Conservation (phyloP, 208 protist species). For the Herpetomonas tarakana region DNA sequence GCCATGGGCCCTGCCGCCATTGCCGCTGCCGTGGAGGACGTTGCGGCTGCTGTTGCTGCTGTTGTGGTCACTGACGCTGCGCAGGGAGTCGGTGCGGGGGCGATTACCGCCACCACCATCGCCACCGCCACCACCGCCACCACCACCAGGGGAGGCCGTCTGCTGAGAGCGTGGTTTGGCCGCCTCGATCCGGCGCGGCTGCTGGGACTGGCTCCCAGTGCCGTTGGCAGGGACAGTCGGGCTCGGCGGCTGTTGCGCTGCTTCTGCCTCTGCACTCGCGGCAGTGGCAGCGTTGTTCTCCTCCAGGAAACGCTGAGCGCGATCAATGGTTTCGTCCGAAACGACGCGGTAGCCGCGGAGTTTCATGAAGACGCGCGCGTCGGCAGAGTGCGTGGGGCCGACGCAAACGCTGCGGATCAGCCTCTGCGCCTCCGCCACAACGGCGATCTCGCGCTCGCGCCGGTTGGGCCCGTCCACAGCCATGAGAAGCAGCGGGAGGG, state of each 20-base stretch:
- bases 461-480: conserved; percentile 53
- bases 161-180: background rate
- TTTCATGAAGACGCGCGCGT: conserved; percentile 34
- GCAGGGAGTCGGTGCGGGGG: conserved; percentile 9
- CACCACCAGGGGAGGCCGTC: background rate
- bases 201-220: too few relatives aligned
- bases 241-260: background rate
- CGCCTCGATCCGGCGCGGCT: background rate
- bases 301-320: conserved; percentile 21
- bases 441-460: conserved; percentile 30
- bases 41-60: conserved; percentile 1
- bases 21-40: background rate
- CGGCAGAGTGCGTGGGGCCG: conserved; percentile 18
- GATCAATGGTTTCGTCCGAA: conserved; percentile 48
- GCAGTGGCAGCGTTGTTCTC: background rate
- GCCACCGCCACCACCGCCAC: too few relatives aligned
- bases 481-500: conserved; percentile 56
- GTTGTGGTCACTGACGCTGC: conserved; percentile 8
- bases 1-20: background rate
- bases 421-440: conserved; percentile 62
- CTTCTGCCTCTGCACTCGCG: background rate
- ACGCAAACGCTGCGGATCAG: conserved; percentile 22
- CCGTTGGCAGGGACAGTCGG: background rate
- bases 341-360: conserved; percentile 39
- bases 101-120: too few relatives aligned